Evolutionary conservation across 176 grass and related monocot genomes (phyloP).

Genomic region (Puya raimondii): DNA sequence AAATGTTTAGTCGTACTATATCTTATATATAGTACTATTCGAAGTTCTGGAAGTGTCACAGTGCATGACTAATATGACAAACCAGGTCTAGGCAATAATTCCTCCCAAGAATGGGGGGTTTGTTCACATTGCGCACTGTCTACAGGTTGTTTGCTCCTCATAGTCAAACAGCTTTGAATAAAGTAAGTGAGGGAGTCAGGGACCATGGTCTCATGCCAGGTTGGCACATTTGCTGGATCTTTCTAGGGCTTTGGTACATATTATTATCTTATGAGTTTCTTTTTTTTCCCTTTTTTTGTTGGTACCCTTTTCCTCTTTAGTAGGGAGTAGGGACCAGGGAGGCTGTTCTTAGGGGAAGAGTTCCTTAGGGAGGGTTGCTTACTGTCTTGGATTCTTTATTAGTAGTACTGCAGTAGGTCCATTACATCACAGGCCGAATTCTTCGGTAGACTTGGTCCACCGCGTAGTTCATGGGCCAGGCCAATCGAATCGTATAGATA

Average conservation of each 20-base stretch:
- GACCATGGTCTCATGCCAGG: constrained; percentile 40
- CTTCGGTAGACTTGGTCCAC: no score
- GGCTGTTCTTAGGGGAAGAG: constrained; percentile 35
- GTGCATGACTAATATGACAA: no score
- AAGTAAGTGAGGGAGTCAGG: neutral
- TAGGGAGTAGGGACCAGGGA: constrained; percentile 1
- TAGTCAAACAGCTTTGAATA: neutral
- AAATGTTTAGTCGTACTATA: no score
- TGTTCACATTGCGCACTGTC: neutral
- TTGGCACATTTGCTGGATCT: constrained; percentile 26
- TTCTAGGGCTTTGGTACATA: constrained; percentile 6
- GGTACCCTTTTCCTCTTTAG: no score
- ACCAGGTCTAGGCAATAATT: no score
- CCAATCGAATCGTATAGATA: no score
- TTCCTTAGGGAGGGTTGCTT: constrained; percentile 22
- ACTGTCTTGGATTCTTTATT: neutral
- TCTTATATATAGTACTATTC: no score
- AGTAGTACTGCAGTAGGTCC: no score
- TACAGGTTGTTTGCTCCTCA: neutral
- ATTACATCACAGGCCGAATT: no score
- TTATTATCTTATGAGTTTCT: constrained; percentile 3
- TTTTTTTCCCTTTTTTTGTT: neutral
- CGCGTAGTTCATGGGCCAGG: no score
- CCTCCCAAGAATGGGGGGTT: no score
- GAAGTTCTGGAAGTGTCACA: no score